These are phyloP conservation scores for Beauveria bassiana DNA, from an alignment of 2,329 filamentous ascomycete species.

Conservation along the genomic window DNA sequence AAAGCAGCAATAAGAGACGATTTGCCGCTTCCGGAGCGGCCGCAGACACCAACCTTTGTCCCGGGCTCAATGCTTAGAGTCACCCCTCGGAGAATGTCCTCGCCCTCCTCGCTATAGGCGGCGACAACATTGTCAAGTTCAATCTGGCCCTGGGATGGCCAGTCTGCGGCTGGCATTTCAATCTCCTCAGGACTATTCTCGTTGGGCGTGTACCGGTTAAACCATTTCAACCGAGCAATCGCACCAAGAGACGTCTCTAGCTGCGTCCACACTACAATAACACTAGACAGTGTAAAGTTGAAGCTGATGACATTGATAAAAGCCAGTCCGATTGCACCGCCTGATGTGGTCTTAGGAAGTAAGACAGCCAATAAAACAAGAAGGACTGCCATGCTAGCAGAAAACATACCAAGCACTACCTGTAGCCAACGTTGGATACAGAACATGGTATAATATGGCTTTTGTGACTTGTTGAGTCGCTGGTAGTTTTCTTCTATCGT, in stretches of 20 bases:
- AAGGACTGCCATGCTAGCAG: constrained; percentile 25
- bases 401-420: constrained; percentile 42
- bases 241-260: constrained; percentile 30
- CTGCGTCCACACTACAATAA: constrained; percentile 28
- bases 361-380: constrained; percentile 8
- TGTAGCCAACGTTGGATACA: constrained; percentile 46
- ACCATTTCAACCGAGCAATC: constrained; percentile 26
- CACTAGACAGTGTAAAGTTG: constrained; percentile 22
- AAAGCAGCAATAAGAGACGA: constrained; percentile 39
- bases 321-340: constrained; percentile 12
- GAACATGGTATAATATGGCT: constrained; percentile 44
- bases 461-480: constrained; percentile 39
- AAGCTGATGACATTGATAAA: constrained; percentile 23
- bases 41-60: constrained; percentile 42
- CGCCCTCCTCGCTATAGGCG: constrained; percentile 15
- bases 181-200: constrained; percentile 19
- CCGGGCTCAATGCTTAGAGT: constrained; percentile 24
- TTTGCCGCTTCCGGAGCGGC: constrained; percentile 45
- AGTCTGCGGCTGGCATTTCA: constrained; percentile 13
- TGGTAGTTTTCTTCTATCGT: constrained; percentile 29
- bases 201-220: constrained; percentile 19
- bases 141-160: constrained; percentile 22
- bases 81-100: constrained; percentile 13
- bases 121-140: constrained; percentile 21
- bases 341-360: not conserved